A percentile compares a stretch with the other conserved stretches of the same genome.
phyloP scores from a whole-genome alignment of 2,329 filamentous ascomycete genomes.

The Daldinia sp. region DNA sequence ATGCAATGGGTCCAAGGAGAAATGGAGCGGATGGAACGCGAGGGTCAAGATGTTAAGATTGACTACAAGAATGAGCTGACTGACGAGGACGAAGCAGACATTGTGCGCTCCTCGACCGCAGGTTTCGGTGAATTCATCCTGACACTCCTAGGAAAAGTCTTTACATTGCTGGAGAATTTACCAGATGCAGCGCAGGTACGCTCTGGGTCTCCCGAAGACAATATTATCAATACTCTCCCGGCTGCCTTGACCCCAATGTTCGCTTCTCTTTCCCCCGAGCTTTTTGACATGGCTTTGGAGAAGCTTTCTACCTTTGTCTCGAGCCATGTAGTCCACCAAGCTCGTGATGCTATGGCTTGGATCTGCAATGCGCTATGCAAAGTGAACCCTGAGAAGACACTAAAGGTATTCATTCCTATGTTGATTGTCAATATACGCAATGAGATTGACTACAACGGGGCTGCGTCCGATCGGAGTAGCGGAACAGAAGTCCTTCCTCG shows the following conservation, averaged over 20 bases:
- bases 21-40: slow-evolving; percentile 90
- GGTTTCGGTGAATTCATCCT: slow-evolving; percentile 93
- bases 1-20: slow-evolving; percentile 94
- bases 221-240: slow-evolving; percentile 93
- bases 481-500: slow-evolving; percentile 92
- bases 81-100: slow-evolving; percentile 85
- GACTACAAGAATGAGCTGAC: slow-evolving; percentile 84
- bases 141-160: slow-evolving; percentile 90
- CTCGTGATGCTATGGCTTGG: slow-evolving; percentile 97
- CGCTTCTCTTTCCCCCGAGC: slow-evolving; percentile 87
- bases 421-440: slow-evolving; percentile 90
- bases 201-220: slow-evolving; percentile 93
- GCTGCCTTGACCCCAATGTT: slow-evolving; percentile 91
- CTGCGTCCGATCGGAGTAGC: slow-evolving; percentile 91
- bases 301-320: slow-evolving; percentile 93
- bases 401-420: slow-evolving; percentile 90
- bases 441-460: slow-evolving; percentile 96
- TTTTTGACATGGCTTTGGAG: slow-evolving; percentile 90
- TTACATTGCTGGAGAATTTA: slow-evolving; percentile 92
- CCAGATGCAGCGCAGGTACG: slow-evolving; percentile 89
- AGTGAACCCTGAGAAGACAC: slow-evolving; percentile 90
- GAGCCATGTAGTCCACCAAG: slow-evolving; percentile 95
- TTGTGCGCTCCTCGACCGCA: slow-evolving; percentile 91
- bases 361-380: slow-evolving; percentile 97
- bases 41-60: slow-evolving; percentile 84